These are phyloP conservation scores for Botrytis cinerea DNA, from an alignment of 2,329 filamentous ascomycete genomes.

Conservation along the genomic window DNA sequence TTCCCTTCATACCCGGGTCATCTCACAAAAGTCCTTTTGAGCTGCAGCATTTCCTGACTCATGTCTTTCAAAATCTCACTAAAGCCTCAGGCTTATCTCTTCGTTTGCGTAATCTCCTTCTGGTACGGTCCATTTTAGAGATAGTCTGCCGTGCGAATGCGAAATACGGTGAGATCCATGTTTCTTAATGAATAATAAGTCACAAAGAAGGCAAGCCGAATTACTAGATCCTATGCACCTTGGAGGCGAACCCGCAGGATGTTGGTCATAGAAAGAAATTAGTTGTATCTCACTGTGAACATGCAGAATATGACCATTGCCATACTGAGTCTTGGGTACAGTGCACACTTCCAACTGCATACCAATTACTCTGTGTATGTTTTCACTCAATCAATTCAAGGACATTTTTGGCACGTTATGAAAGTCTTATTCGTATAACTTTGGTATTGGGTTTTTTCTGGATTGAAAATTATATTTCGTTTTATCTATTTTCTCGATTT, in stretches of 20 bases:
- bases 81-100: background rate
- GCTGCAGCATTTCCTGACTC: background rate
- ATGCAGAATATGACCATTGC: constrained; percentile 15
- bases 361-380: background rate
- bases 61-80: background rate
- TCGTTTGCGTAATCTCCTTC: constrained; percentile 14
- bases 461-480: background rate
- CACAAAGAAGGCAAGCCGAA: constrained; percentile 29
- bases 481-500: background rate
- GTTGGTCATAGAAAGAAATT: constrained; percentile 24
- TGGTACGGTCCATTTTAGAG: constrained; percentile 26
- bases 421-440: background rate
- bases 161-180: constrained; percentile 28
- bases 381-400: background rate
- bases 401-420: background rate
- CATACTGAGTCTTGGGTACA: background rate
- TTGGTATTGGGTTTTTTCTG: background rate
- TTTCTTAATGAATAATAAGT: constrained; percentile 26
- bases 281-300: constrained; percentile 56
- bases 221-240: constrained; percentile 30
- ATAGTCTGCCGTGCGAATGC: constrained; percentile 25
- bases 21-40: background rate
- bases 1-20: background rate
- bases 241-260: constrained; percentile 3
- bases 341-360: background rate